A percentile compares a stretch with the other conserved stretches of the same genome.
Conservation (phyloP, 345 rosid genomes). For the Draba incana region DNA sequence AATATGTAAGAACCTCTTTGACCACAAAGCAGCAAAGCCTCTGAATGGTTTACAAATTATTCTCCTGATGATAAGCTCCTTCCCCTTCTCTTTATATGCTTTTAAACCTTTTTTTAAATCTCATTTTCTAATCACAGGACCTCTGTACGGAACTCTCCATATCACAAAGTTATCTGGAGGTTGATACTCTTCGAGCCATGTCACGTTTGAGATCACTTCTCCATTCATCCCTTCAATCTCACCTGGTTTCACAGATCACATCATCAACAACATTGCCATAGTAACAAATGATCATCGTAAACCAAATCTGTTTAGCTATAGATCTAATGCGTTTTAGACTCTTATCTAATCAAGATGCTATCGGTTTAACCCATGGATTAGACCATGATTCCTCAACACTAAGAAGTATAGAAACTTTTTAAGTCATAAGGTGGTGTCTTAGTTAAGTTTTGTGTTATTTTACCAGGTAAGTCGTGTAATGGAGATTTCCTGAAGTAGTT, state of each 20-base stretch:
- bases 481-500: slow-evolving; percentile 64
- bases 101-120: slow-evolving; percentile 11
- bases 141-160: slow-evolving; percentile 71
- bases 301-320: neutral
- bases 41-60: slow-evolving; percentile 26
- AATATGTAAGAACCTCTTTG: slow-evolving; percentile 29
- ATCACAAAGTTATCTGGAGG: slow-evolving; percentile 89
- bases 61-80: slow-evolving; percentile 16
- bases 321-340: neutral
- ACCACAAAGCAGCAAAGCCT: slow-evolving; percentile 29
- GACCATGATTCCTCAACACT: too few species aligned
- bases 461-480: slow-evolving; percentile 63
- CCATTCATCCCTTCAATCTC: slow-evolving; percentile 67
- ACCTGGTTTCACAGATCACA: slow-evolving; percentile 45
- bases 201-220: slow-evolving; percentile 54
- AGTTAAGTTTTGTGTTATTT: slow-evolving; percentile 3
- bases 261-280: slow-evolving; percentile 21
- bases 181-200: slow-evolving; percentile 90
- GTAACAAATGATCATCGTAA: slow-evolving; percentile 6
- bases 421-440: slow-evolving; percentile 10
- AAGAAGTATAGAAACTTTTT: too few species aligned
- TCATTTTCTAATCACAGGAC: slow-evolving; percentile 81
- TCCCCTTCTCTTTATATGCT: slow-evolving; percentile 5
- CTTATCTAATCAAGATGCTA: slow-evolving; percentile 9
- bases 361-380: neutral